Base-by-base conservation (phyloP, 768 basidiomycete species). In the Pleurotus eryngii region DNA sequence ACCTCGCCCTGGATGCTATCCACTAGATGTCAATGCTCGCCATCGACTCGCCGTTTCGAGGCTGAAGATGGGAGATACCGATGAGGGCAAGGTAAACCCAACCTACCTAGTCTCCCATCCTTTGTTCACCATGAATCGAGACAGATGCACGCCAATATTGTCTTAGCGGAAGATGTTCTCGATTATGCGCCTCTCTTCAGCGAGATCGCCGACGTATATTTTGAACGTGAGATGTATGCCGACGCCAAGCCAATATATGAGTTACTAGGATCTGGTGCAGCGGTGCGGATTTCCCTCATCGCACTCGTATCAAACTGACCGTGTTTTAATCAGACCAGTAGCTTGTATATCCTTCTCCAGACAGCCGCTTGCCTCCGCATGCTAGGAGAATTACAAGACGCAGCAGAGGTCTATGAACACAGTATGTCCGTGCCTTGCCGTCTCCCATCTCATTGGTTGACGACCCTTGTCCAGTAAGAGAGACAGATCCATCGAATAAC, bases 191-290 rank as follows among this genome's bases (percentile, higher is more conserved):
- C 86, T 1, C 74, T 95, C 3, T 94, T 92, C 64, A 78, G 76
- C 0, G 92, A 95, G 64, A 86, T 96, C 35, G 95, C 90, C 0
- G 91, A 93, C 61, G 90, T 90, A 0, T 90, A 89, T 66, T 89
- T 87, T 61, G 86, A 92, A 39, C 76, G 81, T 6, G 84, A 85
- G 59, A 73, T 91, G 75, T 93, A 85, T 71, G 82, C 81, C 0
- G 85, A 91, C 50, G 96, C 96, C 0, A 76, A 85, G 22, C 85
- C 85, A 0, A 87, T 92, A 46, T 95, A 92, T 64, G 89, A 90
- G 66, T 74, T 82, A 8, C 80, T 96, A 18, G 89, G 91, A 15
- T 82, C 81, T 6, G 84, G 89, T 66, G 82, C 87, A 15, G 84
- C 81, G 51, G 93, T 93, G 66, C 35, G 84, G 70, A 9, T 9